Base-by-base conservation (phyloP, 1,284 basidiomycete species). In the Apiotrichum laibachii region DNA sequence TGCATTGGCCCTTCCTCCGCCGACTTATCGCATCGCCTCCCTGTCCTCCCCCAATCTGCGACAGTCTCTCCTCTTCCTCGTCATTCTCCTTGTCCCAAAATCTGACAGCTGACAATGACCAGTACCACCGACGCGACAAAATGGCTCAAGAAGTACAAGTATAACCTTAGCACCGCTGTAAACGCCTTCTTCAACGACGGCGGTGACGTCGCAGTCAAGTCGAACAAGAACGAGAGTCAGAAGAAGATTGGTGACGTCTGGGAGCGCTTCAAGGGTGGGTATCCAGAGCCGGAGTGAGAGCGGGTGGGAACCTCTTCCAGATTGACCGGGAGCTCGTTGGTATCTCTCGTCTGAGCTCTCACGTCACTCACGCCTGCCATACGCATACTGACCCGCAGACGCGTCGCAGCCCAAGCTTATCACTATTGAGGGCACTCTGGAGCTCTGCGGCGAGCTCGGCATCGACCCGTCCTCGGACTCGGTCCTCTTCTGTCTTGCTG, bases 401-500 rank as follows among this genome's bases (percentile, higher is more conserved):
- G 55, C 70, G 10, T 66, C 72, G 5, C 64, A 74, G 50, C 64
- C 76, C n/a, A 62, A 70, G 51, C 59, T 77, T 39, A 76, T 80
- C 60, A 79, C 68, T 52, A 78, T 80, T n/a, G 76, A 79, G 10
- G 75, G 75, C 26, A 78, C 77, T 31, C 70, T 77, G 70, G 57
- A 67, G 49, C 60, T 77, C 19, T 80, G 77, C 55, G 60, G 69
- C 34, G 76, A 76, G 57, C 64, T 80, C 31, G 77, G 62, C 2
- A 73, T 80, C 46, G 76, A 76, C 64, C 77, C 77, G 11, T 61
- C 61, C 42, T 74, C 71, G 72, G 72, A 77, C 58, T 54, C 72
- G n/a, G 77, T 75, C 22, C 64, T 79, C 39, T 79, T 79, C 68
- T 79, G 77, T 58, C 68, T 79, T n/a, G 76, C 76, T 5, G 60